Evolutionary conservation across 495 filamentous ascomycete species (phyloP), one percentile per base, ranked within the genome.

Genomic region (Penicillium odoratum): DNA sequence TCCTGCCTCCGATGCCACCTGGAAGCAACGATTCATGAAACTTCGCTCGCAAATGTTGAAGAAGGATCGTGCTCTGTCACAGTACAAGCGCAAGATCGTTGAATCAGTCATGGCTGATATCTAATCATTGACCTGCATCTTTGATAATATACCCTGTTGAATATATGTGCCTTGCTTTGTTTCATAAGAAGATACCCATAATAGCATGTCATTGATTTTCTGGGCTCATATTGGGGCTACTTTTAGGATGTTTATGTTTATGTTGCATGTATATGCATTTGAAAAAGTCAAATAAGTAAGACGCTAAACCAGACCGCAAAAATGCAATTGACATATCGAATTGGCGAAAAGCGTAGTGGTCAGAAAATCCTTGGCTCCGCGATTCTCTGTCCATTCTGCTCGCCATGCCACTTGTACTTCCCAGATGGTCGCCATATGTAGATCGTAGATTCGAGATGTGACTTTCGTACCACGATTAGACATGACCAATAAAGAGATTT

Each of bases 71-170:
- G 69, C 80, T 62, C 56, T 81, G 51, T 77, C 73, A 5, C 66
- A 74, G 28, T 77, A 84, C 49, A 81, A 78, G 56, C 76, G 81
- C 31, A 82, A 75, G 53, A 81, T 85, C 16, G 63, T 85, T 7
- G 79, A 85, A 61, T 83, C 81, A 3, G 82, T 85, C 18, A 80
- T 85, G 78, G 75, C 75, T 48, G 77, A 79, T 47, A 70, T 79
- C 40, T 79, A 60, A 64, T n/a, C 18, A 31, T 42, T 28, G 10
- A 1, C 11, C 16, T 18, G 16, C 18, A 33, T 44, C 7, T 28
- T 54, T 45, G 48, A 46, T 53, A 36, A 38, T 50, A 44, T 42
- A 52, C 48, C 34, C 45, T 55, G 38, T 29, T 29, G 13, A 4
- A 21, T 16, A 33, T 33, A 40, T 8, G 44, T 9, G 21, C 42